Conservation (phyloP, 73 alveolate species). For the Paramecium octaurelia region DNA sequence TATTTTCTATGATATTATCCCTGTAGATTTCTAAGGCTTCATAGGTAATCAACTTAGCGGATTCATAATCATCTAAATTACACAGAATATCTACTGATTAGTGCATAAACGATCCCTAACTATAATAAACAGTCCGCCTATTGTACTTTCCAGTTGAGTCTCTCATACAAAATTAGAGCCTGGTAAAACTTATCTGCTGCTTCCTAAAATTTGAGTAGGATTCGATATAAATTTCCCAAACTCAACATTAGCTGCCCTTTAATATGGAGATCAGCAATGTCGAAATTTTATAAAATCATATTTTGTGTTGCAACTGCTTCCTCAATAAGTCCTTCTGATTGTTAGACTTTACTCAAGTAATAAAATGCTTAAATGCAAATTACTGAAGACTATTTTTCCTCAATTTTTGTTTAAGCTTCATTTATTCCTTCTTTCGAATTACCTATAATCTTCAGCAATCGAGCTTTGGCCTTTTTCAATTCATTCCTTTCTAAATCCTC, state of each 20-base stretch:
- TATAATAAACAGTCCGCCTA: neutral
- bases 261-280: neutral
- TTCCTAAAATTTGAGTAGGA: neutral
- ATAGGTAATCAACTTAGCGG: neutral
- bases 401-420: neutral
- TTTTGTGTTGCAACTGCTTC: neutral
- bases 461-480: neutral
- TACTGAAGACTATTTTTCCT: neutral
- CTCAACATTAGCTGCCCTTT: neutral
- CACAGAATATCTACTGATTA: neutral
- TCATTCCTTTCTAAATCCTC: neutral
- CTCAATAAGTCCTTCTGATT: neutral
- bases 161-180: neutral
- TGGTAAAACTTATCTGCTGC: neutral
- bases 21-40: slow-evolving; percentile 29
- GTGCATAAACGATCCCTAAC: slow-evolving; percentile 11
- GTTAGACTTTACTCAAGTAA: neutral
- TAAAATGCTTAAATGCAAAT: slow-evolving; percentile 7
- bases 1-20: neutral
- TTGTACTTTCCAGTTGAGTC: slow-evolving; percentile 13
- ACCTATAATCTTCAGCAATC: neutral
- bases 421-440: neutral
- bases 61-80: neutral
- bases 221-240: slow-evolving; percentile 3
- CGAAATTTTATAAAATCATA: neutral